These are phyloP conservation scores for Tolypocladium capitatum DNA, from an alignment of 2,329 filamentous ascomycete species.

Conservation along the genomic window DNA sequence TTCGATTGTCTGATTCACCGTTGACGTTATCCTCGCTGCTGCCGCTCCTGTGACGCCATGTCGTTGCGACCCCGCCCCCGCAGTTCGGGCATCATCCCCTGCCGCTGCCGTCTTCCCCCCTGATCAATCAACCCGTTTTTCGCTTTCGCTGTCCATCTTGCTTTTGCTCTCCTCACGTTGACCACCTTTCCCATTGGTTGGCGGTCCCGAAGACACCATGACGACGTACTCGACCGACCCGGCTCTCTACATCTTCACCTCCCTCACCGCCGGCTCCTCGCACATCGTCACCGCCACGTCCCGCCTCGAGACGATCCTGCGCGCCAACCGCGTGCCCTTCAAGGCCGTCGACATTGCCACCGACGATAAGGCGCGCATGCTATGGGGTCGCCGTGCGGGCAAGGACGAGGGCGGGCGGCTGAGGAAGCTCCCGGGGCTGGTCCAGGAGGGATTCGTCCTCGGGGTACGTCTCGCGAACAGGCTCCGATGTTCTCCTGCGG, in stretches of 20 bases:
- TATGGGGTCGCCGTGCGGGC: slow-evolving; percentile 75
- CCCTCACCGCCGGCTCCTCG: slow-evolving; percentile 84
- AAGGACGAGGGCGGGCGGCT: slow-evolving; percentile 48
- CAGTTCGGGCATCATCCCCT: slow-evolving; percentile 4
- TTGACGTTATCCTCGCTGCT: not conserved
- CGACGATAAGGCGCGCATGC: slow-evolving; percentile 73
- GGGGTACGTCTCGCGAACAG: slow-evolving; percentile 51
- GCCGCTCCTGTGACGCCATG: not conserved
- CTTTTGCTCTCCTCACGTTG: not conserved
- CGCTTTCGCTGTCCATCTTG: not conserved
- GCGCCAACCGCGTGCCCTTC: slow-evolving; percentile 88
- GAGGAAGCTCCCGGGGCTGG: slow-evolving; percentile 76
- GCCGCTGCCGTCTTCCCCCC: not conserved
- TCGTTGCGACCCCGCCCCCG: slow-evolving; percentile 5
- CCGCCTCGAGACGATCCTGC: slow-evolving; percentile 88
- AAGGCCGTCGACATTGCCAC: slow-evolving; percentile 84
- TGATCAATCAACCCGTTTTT: not conserved
- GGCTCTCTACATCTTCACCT: slow-evolving; percentile 88
- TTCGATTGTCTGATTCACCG: not conserved
- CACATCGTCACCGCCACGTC: slow-evolving; percentile 95
- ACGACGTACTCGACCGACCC: slow-evolving; percentile 46
- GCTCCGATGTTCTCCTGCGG: not conserved
- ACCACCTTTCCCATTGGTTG: not conserved
- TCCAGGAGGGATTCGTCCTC: slow-evolving; percentile 74
- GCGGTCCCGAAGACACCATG: slow-evolving; percentile 11